Conservation (phyloP, 2,329 filamentous ascomycete species). For the Beauveria brongniartii region DNA sequence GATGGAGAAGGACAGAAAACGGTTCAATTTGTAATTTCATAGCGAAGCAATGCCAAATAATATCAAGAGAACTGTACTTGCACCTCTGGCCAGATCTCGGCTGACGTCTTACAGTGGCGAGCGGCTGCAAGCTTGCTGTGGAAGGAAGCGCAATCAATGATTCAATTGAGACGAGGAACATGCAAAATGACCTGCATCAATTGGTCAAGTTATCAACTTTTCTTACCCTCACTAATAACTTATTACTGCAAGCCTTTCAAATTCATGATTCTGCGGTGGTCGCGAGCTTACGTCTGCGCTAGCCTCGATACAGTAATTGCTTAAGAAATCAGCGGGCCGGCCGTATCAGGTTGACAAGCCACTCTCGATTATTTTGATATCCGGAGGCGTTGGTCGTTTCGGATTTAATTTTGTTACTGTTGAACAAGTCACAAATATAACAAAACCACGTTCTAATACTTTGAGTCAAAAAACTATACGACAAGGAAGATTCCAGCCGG, state of each 20-base stretch:
- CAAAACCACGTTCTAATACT: no score
- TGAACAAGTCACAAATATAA: background rate
- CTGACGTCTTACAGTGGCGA: background rate
- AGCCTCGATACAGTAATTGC: background rate
- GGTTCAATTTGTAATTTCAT: slow-evolving; percentile 69
- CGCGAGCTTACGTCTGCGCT: background rate
- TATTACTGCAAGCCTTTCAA: no score
- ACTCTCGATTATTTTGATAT: background rate
- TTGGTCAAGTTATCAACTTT: no score
- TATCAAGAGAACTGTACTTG: background rate
- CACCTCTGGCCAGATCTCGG: background rate
- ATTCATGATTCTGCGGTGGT: no score
- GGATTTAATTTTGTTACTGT: background rate
- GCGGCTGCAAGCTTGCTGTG: background rate
- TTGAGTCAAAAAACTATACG: no score
- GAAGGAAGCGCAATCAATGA: background rate
- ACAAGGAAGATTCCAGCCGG: background rate
- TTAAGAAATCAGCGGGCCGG: slow-evolving; percentile 5
- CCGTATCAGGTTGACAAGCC: background rate
- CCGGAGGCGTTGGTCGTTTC: background rate
- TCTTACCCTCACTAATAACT: no score
- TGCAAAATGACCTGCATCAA: background rate
- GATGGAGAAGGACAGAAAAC: slow-evolving; percentile 90
- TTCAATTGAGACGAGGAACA: background rate
- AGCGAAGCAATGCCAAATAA: background rate